Evolutionary conservation across 2,329 filamentous ascomycete species (phyloP).

Genomic region (Blastomyces emzantsi): DNA sequence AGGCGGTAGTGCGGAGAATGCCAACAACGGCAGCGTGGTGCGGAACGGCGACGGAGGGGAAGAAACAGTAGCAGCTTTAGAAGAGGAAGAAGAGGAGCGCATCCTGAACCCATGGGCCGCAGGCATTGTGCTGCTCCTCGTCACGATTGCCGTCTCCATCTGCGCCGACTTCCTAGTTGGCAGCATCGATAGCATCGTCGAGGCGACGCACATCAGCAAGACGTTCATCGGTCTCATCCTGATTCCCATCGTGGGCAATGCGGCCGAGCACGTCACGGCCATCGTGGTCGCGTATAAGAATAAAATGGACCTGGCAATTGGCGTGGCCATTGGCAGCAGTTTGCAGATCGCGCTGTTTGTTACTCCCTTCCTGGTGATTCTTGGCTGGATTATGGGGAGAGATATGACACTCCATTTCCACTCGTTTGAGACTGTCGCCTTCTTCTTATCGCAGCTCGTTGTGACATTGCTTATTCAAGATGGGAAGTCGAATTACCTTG

Average conservation of each 20-base stretch:
- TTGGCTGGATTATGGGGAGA: slow-evolving; percentile 66
- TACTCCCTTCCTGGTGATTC: slow-evolving; percentile 68
- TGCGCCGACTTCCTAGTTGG: slow-evolving; percentile 71
- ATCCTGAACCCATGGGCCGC: slow-evolving; percentile 57
- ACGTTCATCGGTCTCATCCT: slow-evolving; percentile 73
- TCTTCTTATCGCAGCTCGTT: slow-evolving; percentile 65
- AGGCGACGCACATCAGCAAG: slow-evolving; percentile 62
- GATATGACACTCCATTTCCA: slow-evolving; percentile 75
- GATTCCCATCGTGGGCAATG: slow-evolving; percentile 71
- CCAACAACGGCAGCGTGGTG: slow-evolving; percentile 18
- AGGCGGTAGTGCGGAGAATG: slow-evolving; percentile 21
- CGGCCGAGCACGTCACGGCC: slow-evolving; percentile 72
- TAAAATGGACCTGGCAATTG: slow-evolving; percentile 60
- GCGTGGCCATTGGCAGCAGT: slow-evolving; percentile 71
- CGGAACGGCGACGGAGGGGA: not conserved
- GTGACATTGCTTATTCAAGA: slow-evolving; percentile 68
- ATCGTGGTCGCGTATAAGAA: slow-evolving; percentile 69
- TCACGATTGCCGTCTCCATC: slow-evolving; percentile 61
- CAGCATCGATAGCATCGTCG: slow-evolving; percentile 64
- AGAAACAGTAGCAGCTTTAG: slow-evolving; percentile 16
- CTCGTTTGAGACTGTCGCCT: slow-evolving; percentile 68
- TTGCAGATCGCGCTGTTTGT: slow-evolving; percentile 77
- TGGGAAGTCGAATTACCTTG: slow-evolving; percentile 75
- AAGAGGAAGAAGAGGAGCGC: slow-evolving; percentile 38
- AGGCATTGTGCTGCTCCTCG: slow-evolving; percentile 55